phyloP scores from a whole-genome alignment of 306 rosid species.

The Dryas octopetala region DNA sequence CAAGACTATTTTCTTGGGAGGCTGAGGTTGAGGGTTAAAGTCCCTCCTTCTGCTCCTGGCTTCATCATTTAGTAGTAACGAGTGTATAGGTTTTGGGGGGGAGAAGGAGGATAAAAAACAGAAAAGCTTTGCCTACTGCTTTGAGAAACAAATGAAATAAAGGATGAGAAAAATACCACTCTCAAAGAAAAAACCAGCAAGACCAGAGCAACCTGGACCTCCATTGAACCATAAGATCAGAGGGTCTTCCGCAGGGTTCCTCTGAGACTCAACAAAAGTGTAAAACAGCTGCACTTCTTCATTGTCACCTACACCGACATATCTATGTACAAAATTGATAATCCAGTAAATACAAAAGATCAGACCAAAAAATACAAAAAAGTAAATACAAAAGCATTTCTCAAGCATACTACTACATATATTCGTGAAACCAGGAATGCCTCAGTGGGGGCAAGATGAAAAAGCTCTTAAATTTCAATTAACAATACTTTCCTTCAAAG shows the following conservation, averaged over 20 bases:
- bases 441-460: neutral
- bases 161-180: slow-evolving; percentile 15
- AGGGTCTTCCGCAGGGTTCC: slow-evolving; percentile 16
- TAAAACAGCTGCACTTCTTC: slow-evolving; percentile 18
- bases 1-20: neutral
- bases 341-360: neutral
- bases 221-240: slow-evolving; percentile 4
- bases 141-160: neutral
- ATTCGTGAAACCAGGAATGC: neutral
- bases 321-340: neutral
- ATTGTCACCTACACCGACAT: slow-evolving; percentile 21
- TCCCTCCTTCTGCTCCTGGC: no score
- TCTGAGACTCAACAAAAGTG: slow-evolving; percentile 19
- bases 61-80: no score
- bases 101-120: neutral
- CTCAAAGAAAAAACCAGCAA: slow-evolving; percentile 10
- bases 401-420: neutral
- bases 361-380: no score
- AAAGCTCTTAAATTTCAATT: neutral
- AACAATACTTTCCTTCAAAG: neutral
- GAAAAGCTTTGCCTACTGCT: neutral
- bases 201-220: slow-evolving; percentile 29
- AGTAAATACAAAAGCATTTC: neutral
- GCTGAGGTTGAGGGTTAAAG: no score
- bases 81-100: no score